Evolutionary conservation across 106 monocot species (phyloP), one percentile per base, ranked within the genome.

Genomic region (Gastrodia elata): DNA sequence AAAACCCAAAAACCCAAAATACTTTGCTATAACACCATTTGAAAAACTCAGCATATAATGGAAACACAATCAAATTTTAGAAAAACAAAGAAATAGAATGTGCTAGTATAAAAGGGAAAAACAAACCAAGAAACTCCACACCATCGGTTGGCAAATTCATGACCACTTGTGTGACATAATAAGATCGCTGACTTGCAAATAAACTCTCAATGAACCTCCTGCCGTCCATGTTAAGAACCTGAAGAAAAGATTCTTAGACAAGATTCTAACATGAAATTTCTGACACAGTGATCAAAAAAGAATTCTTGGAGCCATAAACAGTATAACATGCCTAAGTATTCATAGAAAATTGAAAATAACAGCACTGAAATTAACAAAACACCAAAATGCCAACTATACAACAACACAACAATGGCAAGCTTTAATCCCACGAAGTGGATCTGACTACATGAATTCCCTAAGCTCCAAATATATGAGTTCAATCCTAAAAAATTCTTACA

Each of bases 141-240:
- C 90, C 90, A 80, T 90, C 85, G 27, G 81, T 88, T 39, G 97
- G 97, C 75, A 97, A 83, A 79, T 97, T 93, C 97, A 97, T 93
- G 39, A 97, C 93, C 9, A 93, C 88, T 84, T 97, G 90, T 22
- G 90, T 93, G 43, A 91, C 49, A 68, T 69, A 48, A 71, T 71
- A 72, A 42, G 46, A 55, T 20, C 68, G 65, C 57, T 68, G 79
- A 15, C 48, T 78, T 16, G 88, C 27, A 73, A 90, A 87, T 71
- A 97, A 71, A 43, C 81, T 70, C 22, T 39, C 59, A 68, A 97
- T 84, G 72, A 97, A 97, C 72, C 97, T 90, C 75, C 97, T 90
- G 15, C 88, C 97, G 26, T 97, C 97, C 97, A 97, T 97, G 73
- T 97, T 97, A 70, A 82, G 93, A 77, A 88, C 90, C 95, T 96